Percentiles rank a stretch among this genome's conserved stretches.
These are phyloP conservation scores for Hymenoscyphus scutula DNA, from an alignment of 2,329 filamentous ascomycete genomes.

Conservation along the genomic window DNA sequence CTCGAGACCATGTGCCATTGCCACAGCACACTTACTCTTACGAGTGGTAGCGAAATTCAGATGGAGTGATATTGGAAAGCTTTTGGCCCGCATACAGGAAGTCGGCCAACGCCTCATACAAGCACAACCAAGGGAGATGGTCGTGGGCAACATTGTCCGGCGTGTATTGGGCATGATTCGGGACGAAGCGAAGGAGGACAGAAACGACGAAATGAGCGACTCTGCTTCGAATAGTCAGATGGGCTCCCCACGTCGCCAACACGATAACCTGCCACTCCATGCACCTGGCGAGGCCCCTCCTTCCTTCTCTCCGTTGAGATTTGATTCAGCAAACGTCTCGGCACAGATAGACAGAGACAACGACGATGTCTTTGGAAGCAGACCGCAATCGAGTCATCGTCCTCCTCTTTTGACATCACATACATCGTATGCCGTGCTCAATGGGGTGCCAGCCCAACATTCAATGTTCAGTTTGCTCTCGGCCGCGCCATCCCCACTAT, in stretches of 20 bases:
- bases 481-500: slow-evolving; percentile 55
- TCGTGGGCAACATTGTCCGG: slow-evolving; percentile 90
- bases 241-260: slow-evolving; percentile 30
- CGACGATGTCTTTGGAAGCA: slow-evolving; percentile 29
- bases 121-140: slow-evolving; percentile 83
- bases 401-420: slow-evolving; percentile 62
- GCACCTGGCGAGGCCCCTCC: slow-evolving; percentile 19
- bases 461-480: slow-evolving; percentile 89
- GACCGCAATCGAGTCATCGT: slow-evolving; percentile 40
- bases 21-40: slow-evolving; percentile 84
- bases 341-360: slow-evolving; percentile 21
- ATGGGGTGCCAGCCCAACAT: slow-evolving; percentile 51
- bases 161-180: slow-evolving; percentile 87
- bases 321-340: slow-evolving; percentile 28
- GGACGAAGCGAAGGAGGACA: slow-evolving; percentile 82
- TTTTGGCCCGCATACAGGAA: slow-evolving; percentile 76
- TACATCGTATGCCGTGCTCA: slow-evolving; percentile 60
- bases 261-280: slow-evolving; percentile 19
- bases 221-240: slow-evolving; percentile 30
- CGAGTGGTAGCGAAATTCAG: slow-evolving; percentile 81
- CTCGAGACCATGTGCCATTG: slow-evolving; percentile 84
- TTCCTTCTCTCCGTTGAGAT: slow-evolving; percentile 31
- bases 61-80: slow-evolving; percentile 71
- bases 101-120: slow-evolving; percentile 71
- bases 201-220: slow-evolving; percentile 52